Evolutionary conservation across 2,329 filamentous ascomycete genomes (phyloP).

Genomic region (Helminthosporium solani): DNA sequence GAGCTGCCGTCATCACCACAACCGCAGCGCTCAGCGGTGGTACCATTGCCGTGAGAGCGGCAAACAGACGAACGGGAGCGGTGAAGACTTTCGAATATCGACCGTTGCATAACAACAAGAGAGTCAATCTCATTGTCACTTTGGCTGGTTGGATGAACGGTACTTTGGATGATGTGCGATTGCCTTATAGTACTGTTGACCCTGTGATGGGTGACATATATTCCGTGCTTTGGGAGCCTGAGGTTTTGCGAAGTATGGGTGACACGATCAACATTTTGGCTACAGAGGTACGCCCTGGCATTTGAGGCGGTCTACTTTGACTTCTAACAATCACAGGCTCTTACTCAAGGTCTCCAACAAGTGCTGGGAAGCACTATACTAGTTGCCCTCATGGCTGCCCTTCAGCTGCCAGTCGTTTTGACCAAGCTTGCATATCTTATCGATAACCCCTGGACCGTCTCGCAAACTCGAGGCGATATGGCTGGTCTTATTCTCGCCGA

Average conservation of each 20-base stretch:
- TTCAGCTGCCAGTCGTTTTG: constrained; percentile 88
- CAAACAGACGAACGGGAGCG: constrained; percentile 82
- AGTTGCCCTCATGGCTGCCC: constrained; percentile 83
- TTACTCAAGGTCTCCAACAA: constrained; percentile 95
- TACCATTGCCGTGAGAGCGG: constrained; percentile 81
- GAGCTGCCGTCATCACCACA: constrained; percentile 91
- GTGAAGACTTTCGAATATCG: constrained; percentile 97
- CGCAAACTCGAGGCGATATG: constrained; percentile 81
- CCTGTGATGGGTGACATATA: constrained; percentile 98
- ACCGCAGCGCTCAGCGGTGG: constrained; percentile 82
- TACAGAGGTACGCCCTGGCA: constrained; percentile 69
- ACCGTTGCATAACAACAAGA: constrained; percentile 95
- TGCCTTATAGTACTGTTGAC: constrained; percentile 95
- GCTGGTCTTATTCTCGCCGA: constrained; percentile 92
- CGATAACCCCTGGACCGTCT: constrained; percentile 98
- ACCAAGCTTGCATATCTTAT: constrained; percentile 95
- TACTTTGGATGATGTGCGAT: constrained; percentile 91
- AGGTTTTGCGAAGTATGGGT: constrained; percentile 97
- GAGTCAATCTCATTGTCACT: constrained; percentile 92
- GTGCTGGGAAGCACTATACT: constrained; percentile 88
- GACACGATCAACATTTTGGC: constrained; percentile 98
- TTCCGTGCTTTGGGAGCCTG: constrained; percentile 94
- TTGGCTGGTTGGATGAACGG: constrained; percentile 98
- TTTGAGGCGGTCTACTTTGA: not conserved
- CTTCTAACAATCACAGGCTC: constrained; percentile 60